Evolutionary conservation across 2,329 filamentous ascomycete species (phyloP).

Genomic region (Curvularia verruculosa): DNA sequence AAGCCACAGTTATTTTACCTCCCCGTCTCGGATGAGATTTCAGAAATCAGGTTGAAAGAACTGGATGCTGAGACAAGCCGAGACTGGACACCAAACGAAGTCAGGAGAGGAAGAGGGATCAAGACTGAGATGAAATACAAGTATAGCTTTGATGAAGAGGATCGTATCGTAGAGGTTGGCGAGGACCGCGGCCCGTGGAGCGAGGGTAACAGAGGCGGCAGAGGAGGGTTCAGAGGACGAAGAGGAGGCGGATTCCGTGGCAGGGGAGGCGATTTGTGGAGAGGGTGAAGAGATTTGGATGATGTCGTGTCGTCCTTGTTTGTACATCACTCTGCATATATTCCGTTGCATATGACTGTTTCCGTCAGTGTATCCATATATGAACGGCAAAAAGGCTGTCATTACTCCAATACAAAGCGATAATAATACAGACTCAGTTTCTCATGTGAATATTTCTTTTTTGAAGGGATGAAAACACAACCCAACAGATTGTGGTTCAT

Average conservation of each 20-base stretch:
- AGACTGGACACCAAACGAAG: constrained; percentile 49
- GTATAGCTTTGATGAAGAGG: constrained; percentile 53
- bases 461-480: background rate
- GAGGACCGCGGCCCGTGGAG: constrained; percentile 41
- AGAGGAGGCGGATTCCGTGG: constrained; percentile 8
- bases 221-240: constrained; percentile 12
- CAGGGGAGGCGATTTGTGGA: constrained; percentile 6
- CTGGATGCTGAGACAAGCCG: constrained; percentile 56
- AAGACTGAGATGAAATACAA: constrained; percentile 45
- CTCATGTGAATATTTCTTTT: background rate
- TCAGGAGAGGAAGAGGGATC: constrained; percentile 39
- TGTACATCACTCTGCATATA: constrained; percentile 1
- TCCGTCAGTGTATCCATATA: background rate
- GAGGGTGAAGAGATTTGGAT: constrained; percentile 1
- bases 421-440: background rate
- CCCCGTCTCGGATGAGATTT: constrained; percentile 69
- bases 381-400: constrained; percentile 47
- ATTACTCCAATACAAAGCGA: constrained; percentile 52
- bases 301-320: background rate
- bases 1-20: constrained; percentile 71
- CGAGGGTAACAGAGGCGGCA: constrained; percentile 24
- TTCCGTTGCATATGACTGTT: background rate
- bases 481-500: background rate
- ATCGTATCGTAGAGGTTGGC: constrained; percentile 52
- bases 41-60: constrained; percentile 67